Base-by-base conservation (phyloP, 805 yeast species). In the Monosporozyma siamensis region DNA sequence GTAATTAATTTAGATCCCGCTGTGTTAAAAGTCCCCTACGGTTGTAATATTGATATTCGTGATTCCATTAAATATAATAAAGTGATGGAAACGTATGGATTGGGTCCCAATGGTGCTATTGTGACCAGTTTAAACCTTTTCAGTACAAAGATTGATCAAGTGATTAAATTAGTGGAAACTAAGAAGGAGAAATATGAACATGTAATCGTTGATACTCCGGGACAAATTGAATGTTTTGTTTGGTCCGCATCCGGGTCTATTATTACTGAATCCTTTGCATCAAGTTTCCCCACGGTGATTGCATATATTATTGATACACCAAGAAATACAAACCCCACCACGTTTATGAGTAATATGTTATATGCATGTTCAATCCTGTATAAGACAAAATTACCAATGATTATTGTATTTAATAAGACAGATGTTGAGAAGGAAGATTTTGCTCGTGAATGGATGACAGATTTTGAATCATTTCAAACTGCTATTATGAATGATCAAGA, bases 191-290 rank as follows among this genome's bases (percentile, higher is more conserved):
- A 66, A 42, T 71, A 71, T 50, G 63, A 77, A 17, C 82, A 88
- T 60, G 84, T 89, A 49, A 80, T 92, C 29, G 77, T 90, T 40
- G 99, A 92, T 65, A 92, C 99, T 1, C 99, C 99, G 0, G 99
- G 99, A 10, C 99, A 92, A 65, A 92, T 92, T 48, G 99, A 92
- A 64, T 89, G 97, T 67, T 92, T 92, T 61, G 88, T 92, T 34
- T 92, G 99, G 98, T 81, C 94, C 37, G 98, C 98, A 0, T 84
- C 95, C 18, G 99, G 99, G 10, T 76, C 96, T 18, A 92, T 92
- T 48, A 83, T 92, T 45, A 90, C 97, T 1, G 98, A 92, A 59
- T 88, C 97, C 0, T 85, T 92, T 66, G 98, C 97, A 1, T 82
- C 95, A 0, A 78, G 94, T 4, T 86, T 87, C 61, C 99, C 99